A percentile compares a stretch with the other conserved stretches of the same genome.
Evolutionary conservation across 768 basidiomycete species (phyloP).

Genomic region (Xerocomellus intermedius): DNA sequence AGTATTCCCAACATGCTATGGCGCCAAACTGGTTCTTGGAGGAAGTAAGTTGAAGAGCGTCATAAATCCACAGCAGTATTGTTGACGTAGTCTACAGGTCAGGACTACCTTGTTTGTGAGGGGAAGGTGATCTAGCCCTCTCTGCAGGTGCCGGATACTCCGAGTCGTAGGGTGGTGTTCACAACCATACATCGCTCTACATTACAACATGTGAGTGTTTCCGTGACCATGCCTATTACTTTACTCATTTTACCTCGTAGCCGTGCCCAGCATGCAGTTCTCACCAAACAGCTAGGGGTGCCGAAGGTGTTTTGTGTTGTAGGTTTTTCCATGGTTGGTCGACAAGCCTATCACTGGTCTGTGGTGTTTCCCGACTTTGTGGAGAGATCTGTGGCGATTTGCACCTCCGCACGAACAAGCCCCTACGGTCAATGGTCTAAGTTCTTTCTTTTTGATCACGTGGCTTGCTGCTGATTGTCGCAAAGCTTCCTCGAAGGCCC

Average conservation of each 20-base stretch:
- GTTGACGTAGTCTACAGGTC: conserved; percentile 35
- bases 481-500: conserved; percentile 61
- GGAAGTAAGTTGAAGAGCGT: conserved; percentile 39
- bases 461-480: background rate
- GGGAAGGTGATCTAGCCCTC: conserved; percentile 39
- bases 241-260: conserved; percentile 26
- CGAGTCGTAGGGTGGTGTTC: background rate
- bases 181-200: background rate
- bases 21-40: conserved; percentile 38
- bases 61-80: background rate
- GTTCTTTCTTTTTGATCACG: background rate
- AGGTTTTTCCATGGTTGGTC: conserved; percentile 63
- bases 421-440: conserved; percentile 54
- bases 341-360: conserved; percentile 58
- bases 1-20: no score
- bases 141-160: background rate
- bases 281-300: conserved; percentile 33
- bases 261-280: conserved; percentile 53
- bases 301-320: conserved; percentile 27
- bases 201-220: conserved; percentile 46
- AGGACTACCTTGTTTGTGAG: conserved; percentile 50
- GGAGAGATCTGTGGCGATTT: conserved; percentile 44
- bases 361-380: conserved; percentile 58
- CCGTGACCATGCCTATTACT: background rate
- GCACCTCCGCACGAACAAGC: conserved; percentile 56